A percentile compares a stretch with the other conserved stretches of the same genome.
These are phyloP conservation scores for Colletotrichum magnum DNA, from an alignment of 2,329 filamentous ascomycete genomes.

Conservation along the genomic window DNA sequence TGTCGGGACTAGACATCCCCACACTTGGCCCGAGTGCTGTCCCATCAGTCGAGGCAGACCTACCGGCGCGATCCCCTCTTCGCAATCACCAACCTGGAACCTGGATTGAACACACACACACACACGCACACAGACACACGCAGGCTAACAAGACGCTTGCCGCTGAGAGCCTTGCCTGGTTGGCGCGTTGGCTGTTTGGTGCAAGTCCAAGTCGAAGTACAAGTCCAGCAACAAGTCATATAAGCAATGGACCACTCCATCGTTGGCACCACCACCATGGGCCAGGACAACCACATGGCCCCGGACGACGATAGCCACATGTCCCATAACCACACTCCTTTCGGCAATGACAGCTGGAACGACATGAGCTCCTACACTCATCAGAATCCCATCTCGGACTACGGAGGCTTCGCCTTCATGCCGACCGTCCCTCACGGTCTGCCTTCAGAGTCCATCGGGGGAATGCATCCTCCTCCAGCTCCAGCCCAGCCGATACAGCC, in stretches of 20 bases:
- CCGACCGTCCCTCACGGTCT: constrained; percentile 63
- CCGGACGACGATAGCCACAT: constrained; percentile 51
- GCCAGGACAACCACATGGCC: constrained; percentile 61
- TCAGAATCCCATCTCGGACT: constrained; percentile 79
- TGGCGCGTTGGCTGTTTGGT: constrained; percentile 9
- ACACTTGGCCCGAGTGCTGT: constrained; percentile 45
- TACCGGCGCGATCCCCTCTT: constrained; percentile 34
- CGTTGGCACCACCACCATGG: constrained; percentile 61
- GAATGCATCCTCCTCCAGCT: constrained; percentile 73
- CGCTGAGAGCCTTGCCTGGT: constrained; percentile 11
- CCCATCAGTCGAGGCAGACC: constrained; percentile 36
- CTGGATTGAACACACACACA: constrained; percentile 27
- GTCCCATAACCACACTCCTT: constrained; percentile 55
- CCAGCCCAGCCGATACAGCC: constrained; percentile 58
- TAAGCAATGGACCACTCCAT: constrained; percentile 61
- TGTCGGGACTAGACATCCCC: constrained; percentile 49
- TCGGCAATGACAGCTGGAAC: constrained; percentile 66
- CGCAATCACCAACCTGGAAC: constrained; percentile 32
- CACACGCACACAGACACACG: constrained; percentile 18
- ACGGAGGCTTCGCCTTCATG: constrained; percentile 72
- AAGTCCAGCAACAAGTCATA: constrained; percentile 33
- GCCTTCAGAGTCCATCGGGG: constrained; percentile 63
- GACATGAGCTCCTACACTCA: constrained; percentile 72
- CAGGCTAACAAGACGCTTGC: constrained; percentile 20
- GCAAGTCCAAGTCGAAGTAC: neutral